Conservation (phyloP, 2,329 filamentous ascomycete genomes). For the Paracoccidioides brasiliensis region DNA sequence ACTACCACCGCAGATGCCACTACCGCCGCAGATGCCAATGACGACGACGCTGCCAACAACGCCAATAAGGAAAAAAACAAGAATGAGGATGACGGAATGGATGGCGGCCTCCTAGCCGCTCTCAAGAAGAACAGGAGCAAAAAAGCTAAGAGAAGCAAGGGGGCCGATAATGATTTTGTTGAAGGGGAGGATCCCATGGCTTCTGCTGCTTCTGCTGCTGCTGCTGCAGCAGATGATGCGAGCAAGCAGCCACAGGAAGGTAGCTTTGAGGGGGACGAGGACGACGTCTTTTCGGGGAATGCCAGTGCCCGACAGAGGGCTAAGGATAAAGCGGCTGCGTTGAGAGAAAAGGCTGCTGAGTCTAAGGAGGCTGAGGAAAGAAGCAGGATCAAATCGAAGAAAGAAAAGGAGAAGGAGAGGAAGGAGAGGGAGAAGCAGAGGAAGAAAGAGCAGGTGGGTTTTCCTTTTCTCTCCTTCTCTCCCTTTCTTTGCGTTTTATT, state of each 20-base stretch:
- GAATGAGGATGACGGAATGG: constrained; percentile 39
- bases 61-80: constrained; percentile 22
- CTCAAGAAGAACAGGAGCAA: constrained; percentile 72
- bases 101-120: constrained; percentile 62
- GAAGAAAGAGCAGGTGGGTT: constrained; percentile 85
- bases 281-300: constrained; percentile 73
- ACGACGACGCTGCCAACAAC: constrained; percentile 20
- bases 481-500: neutral
- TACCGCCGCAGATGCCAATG: constrained; percentile 28
- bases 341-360: constrained; percentile 31
- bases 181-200: constrained; percentile 48
- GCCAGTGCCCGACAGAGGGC: constrained; percentile 39
- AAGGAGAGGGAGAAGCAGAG: constrained; percentile 97
- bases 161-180: constrained; percentile 57
- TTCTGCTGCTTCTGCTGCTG: constrained; percentile 25
- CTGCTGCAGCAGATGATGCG: constrained; percentile 30
- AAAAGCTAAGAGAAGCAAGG: constrained; percentile 80
- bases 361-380: constrained; percentile 41
- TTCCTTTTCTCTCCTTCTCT: neutral
- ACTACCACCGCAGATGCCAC: constrained; percentile 36
- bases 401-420: constrained; percentile 95
- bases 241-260: constrained; percentile 70
- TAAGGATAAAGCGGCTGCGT: constrained; percentile 45
- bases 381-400: constrained; percentile 78
- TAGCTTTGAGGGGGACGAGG: constrained; percentile 67